Evolutionary conservation across 768 basidiomycete species (phyloP), one percentile per base, ranked within the genome.

Genomic region (Xerocomellus intermedius): DNA sequence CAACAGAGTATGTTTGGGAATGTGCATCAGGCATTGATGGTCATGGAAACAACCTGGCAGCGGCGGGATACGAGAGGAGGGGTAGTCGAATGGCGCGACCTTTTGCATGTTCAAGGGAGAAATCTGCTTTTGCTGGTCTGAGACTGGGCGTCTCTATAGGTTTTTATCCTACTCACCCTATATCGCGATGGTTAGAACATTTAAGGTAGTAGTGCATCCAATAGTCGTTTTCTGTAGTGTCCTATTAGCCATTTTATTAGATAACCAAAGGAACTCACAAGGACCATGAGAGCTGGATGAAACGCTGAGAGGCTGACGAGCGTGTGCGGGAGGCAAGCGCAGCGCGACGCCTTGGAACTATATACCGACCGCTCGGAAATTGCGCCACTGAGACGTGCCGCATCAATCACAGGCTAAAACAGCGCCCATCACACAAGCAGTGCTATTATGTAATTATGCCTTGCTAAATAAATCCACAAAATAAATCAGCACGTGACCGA

Each of bases 21-120:
- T 68, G 63, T 82, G 42, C 74, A 79, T 60, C 82, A 84, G 56
- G 78, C 79, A 16, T 73, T 82, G 38, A 74, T 80, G 58, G 69
- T 85, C 57, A 84, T 89, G 82, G 84, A 89, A 65, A 76, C 79
- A 1, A 76, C 86, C 8, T 89, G 86, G 87, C 84, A 85, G 56
- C 81, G 80, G 56, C 78, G 86, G 39, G 85, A 87, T 62, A 76
- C 76, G 42, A 72, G 76, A 54, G 78, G 80, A 30, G 76, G 74
- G 37, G 69, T 76, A 17, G 77, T 83, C 48, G 84, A 87, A 69
- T 77, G 88, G 75, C 79, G 84, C 36, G 82, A 87, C 48, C 79
- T 80, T 28, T 55, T 71, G 57, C 69, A 73, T 42, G 52, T 71
- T 19, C 69, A 71, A 51, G 71, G 69, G 16, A 65, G 67, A 52